A percentile compares a stretch with the other conserved stretches of the same genome.
Evolutionary conservation across 2,329 filamentous ascomycete species (phyloP).

Genomic region (Trichoderma simmonsii): DNA sequence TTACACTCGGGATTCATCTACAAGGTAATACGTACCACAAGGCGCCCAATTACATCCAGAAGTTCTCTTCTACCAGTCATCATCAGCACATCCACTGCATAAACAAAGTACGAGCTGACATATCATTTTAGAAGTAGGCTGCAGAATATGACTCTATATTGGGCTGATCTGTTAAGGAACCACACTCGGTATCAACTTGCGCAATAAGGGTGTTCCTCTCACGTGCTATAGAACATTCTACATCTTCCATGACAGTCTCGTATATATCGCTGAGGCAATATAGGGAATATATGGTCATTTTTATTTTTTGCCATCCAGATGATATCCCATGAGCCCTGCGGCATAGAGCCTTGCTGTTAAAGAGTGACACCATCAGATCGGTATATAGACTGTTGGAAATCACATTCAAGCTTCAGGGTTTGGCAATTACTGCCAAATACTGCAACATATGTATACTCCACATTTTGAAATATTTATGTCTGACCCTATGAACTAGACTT

Average conservation of each 20-base stretch:
- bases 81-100: not conserved
- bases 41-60: not conserved
- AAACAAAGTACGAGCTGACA: not conserved
- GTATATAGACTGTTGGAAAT: not conserved
- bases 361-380: not conserved
- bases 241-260: not conserved
- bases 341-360: too few relatives aligned
- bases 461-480: not conserved
- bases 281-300: not conserved
- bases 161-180: not conserved
- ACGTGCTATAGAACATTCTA: not conserved
- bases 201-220: not conserved
- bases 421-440: not conserved
- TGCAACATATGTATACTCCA: not conserved
- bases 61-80: not conserved
- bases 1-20: not conserved
- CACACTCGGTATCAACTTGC: not conserved
- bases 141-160: not conserved
- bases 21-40: not conserved
- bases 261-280: not conserved
- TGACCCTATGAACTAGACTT: not conserved
- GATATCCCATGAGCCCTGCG: not conserved
- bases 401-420: not conserved
- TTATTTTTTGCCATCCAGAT: not conserved
- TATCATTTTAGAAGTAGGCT: not conserved